Evolutionary conservation across 176 grass and related monocot species (phyloP).

Genomic region (Carex cristatella): DNA sequence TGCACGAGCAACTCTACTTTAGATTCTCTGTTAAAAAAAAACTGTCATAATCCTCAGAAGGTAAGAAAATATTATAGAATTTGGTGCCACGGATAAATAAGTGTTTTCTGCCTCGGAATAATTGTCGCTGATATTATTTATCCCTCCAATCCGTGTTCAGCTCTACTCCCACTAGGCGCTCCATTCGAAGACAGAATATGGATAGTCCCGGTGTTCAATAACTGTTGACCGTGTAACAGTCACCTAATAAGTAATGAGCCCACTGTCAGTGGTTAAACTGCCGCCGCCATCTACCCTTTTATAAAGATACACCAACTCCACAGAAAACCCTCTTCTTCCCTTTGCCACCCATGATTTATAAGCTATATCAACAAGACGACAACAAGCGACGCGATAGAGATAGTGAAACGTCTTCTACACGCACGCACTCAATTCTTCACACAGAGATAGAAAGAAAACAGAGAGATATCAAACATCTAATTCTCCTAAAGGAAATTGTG

Average conservation of each 20-base stretch:
- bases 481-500: background rate
- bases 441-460: background rate
- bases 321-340: background rate
- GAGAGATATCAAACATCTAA: background rate
- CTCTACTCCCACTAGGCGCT: background rate
- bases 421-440: background rate
- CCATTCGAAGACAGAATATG: background rate
- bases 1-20: background rate
- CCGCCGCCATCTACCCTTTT: background rate
- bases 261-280: background rate
- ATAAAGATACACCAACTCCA: background rate
- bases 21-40: background rate
- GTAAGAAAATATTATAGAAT: background rate
- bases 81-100: background rate
- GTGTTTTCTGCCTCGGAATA: background rate
- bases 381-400: constrained; percentile 2
- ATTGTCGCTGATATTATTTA: background rate
- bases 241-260: background rate
- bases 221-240: too few relatives aligned
- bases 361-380: background rate
- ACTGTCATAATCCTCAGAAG: background rate
- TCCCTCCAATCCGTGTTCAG: background rate
- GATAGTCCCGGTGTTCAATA: background rate
- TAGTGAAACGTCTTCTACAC: constrained; percentile 7
- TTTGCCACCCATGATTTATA: constrained; percentile 3